Evolutionary conservation across 164 flowering plant species (phyloP), one percentile per base, ranked within the genome.

Genomic region (Stephania japonica): DNA sequence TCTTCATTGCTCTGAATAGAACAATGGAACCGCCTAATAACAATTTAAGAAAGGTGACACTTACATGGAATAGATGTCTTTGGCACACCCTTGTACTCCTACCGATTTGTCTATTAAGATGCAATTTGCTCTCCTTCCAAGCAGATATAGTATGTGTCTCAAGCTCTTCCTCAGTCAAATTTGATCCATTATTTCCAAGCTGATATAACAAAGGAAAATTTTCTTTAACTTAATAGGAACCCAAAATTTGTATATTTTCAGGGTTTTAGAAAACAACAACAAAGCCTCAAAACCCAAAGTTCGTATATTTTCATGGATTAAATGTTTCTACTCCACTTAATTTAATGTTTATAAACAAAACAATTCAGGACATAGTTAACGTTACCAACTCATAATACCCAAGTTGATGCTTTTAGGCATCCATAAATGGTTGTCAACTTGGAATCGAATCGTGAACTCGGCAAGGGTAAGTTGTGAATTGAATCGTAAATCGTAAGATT

Each of bases 81-180:
- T 83, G 66, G 69, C 82, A 75, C 18, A 82, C 75, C 65, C 84
- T 81, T 41, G 84, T 86, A 75, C 76, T 75, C 26, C 82, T 91
- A 76, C 85, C 89, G 69, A 76, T 59, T 79, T 84, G 91, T 74
- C 87, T 82, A 68, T 75, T 82, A 42, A 89, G 71, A 68, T 85
- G 84, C 70, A 83, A 75, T 76, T 91, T 92, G 71, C 88, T 92
- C 73, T 90, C 95, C 81, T 94, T 94, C 98, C 98, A 94, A 59
- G 95, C 97, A 74, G 93, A 84, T 76, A 94, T 91, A 47, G 93
- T 84, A 74, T 92, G 98, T 71, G 94, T 94, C 75, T 91, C 98
- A 63, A 94, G 97, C 80, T 94, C 97, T 83, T 94, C 98, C 82
- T 92, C 97, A 1, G 97, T 90, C 82, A 94, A 75, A 83, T 87